Conservation (phyloP, 2,329 filamentous ascomycete species). For the Sporothrix mexicana region DNA sequence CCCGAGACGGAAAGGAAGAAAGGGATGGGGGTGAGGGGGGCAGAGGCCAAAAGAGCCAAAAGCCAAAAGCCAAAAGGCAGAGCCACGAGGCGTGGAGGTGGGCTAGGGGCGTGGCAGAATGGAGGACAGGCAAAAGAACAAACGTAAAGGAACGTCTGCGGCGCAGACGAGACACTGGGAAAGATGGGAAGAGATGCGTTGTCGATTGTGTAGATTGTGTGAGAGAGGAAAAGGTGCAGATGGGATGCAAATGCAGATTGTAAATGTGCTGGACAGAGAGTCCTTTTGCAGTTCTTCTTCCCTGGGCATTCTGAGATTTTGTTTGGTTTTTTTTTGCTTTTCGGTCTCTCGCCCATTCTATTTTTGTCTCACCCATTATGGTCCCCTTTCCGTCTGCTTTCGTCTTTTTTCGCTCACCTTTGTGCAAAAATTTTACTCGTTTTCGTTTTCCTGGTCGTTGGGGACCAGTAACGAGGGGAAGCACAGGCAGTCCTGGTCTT, state of each 20-base stretch:
- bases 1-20: conserved; percentile 2
- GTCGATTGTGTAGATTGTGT: not conserved
- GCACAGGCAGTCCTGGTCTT: no score
- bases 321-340: not conserved
- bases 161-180: not conserved
- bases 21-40: conserved; percentile 14
- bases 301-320: not conserved
- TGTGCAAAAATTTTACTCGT: not conserved
- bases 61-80: not conserved
- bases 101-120: conserved; percentile 10
- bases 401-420: not conserved
- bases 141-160: not conserved
- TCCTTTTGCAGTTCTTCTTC: not conserved
- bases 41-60: not conserved
- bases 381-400: not conserved
- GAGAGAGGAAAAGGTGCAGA: not conserved
- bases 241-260: not conserved
- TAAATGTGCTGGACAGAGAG: not conserved
- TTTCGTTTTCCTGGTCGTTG: conserved; percentile 16
- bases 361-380: no score
- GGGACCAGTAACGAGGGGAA: not conserved
- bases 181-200: not conserved
- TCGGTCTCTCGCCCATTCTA: not conserved
- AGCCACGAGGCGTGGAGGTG: not conserved
- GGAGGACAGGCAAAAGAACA: not conserved